phyloP scores from a whole-genome alignment of 2,329 filamentous ascomycete species.

The Esteya vermicola region DNA sequence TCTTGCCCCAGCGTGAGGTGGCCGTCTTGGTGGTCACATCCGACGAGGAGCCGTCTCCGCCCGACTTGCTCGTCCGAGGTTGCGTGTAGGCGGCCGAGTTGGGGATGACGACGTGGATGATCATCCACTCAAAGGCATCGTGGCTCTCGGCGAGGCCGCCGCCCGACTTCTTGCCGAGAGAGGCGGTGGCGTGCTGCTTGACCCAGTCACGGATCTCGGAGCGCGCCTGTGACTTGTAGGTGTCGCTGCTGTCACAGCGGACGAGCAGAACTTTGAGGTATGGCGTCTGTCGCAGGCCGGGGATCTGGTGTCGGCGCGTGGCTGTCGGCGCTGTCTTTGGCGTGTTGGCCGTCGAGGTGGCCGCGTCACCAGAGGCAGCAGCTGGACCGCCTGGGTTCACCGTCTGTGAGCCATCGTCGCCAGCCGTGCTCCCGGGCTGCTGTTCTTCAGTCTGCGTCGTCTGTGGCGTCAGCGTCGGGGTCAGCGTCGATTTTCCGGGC shows the following conservation, averaged over 20 bases:
- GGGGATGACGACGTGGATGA: constrained; percentile 82
- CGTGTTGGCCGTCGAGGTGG: constrained; percentile 18
- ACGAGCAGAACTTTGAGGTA: constrained; percentile 86
- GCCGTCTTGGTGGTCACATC: constrained; percentile 27
- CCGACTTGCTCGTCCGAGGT: constrained; percentile 42
- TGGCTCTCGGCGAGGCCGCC: constrained; percentile 86
- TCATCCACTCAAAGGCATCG: constrained; percentile 91
- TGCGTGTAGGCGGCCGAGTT: constrained; percentile 71
- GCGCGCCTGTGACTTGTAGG: constrained; percentile 69
- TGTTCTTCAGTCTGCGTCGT: too few species aligned
- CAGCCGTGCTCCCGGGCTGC: constrained; percentile 15
- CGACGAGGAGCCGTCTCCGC: constrained; percentile 35
- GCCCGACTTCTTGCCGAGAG: constrained; percentile 44
- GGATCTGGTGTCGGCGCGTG: constrained; percentile 87
- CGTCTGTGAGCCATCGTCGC: constrained; percentile 48
- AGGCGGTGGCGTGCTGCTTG: constrained; percentile 54
- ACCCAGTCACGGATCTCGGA: constrained; percentile 84
- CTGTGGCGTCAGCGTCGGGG: too few species aligned
- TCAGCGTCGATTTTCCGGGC: constrained; percentile 11
- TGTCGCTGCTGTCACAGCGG: constrained; percentile 89
- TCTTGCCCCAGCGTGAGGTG: constrained; percentile 26
- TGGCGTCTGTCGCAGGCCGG: constrained; percentile 78
- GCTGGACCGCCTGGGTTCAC: constrained; percentile 32
- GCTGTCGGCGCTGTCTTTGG: constrained; percentile 28
- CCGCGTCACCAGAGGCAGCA: constrained; percentile 23